Base-by-base conservation (phyloP, 176 grass and related monocot species). In the Saccharum spontaneum region DNA sequence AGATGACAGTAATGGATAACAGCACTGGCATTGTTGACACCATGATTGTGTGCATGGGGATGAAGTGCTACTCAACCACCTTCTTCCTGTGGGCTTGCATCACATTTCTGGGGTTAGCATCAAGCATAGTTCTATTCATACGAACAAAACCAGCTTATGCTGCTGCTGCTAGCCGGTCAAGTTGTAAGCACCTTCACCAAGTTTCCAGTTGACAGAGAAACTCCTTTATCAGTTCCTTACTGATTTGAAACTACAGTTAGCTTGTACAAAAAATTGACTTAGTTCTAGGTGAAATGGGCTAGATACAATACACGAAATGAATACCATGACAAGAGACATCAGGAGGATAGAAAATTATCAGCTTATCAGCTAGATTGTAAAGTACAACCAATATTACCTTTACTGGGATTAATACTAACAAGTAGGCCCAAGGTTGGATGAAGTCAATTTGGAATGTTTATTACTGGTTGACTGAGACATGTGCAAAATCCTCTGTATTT, bases 1-100 rank as follows among this genome's bases (percentile, higher is more conserved):
- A 20, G n/a, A 87, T 72, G 89, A 62, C 4, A 0, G 57, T 82
- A 20, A 7, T 46, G 61, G n/a, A 92, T 55, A 92, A 79, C 40
- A 82, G 11, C 15, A 90, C 40, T 12, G 79, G 83, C 30, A 90
- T 67, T 26, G 13, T 50, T 16, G 91, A 98, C 17, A 84, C 66
- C 15, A 98, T 80, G 93, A 80, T 94, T 38, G 71, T 92, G 46
- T 95, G 96, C 85, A 95, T 95, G 93, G 96, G 96, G 43, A 82
- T 66, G 30, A 94, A 94, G 75, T 95, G 96, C 86, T 98, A 98
- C 50, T 90, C 89, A 0, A 87, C 69, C 63, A 94, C 91, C 5
- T 94, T 98, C 83, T 74, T 98, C 0, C 50, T 90, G 76, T 95
- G 91, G 96, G 96, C 89, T 17, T 94, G 89, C 80, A 84, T 95